phyloP scores from a whole-genome alignment of 352 stramenopile genomes.

The Phytophthora cactorum region DNA sequence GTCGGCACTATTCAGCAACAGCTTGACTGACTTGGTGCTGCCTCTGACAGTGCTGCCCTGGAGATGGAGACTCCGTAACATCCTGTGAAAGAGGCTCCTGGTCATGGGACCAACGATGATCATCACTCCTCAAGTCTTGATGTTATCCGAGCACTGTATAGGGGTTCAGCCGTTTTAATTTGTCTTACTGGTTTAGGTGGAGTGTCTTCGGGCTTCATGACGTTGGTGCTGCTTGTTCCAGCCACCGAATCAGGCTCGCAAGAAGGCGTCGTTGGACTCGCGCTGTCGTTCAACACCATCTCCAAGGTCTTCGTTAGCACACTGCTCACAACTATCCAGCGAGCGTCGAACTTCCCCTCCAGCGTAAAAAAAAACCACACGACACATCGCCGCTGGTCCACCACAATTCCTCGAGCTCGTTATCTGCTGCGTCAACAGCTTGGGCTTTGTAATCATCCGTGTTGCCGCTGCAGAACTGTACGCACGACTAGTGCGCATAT shows the following conservation, averaged over 20 bases:
- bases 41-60: conserved; percentile 43
- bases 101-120: conserved; percentile 32
- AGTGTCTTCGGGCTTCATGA: conserved; percentile 39
- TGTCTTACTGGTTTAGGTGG: conserved; percentile 34
- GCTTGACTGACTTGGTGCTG: conserved; percentile 43
- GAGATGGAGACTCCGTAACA: conserved; percentile 43
- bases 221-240: conserved; percentile 45
- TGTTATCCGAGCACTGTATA: conserved; percentile 38
- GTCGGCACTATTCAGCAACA: conserved; percentile 33
- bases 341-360: conserved; percentile 42
- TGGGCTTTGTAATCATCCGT: conserved; percentile 43
- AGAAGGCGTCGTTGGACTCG: conserved; percentile 56
- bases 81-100: conserved; percentile 47
- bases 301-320: conserved; percentile 57
- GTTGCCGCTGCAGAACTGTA: conserved; percentile 66
- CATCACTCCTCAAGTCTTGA: conserved; percentile 30
- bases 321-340: conserved; percentile 44
- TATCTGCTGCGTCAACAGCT: conserved; percentile 46
- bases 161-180: conserved; percentile 34
- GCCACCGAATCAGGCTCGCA: conserved; percentile 65
- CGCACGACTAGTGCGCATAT: conserved; percentile 70
- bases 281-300: conserved; percentile 60
- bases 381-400: conserved; percentile 31
- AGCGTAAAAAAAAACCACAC: conserved; percentile 25
- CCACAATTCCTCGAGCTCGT: conserved; percentile 38